Evolutionary conservation across 2,329 filamentous ascomycete species (phyloP).

Genomic region (Chrysosporium queenslandicum): DNA sequence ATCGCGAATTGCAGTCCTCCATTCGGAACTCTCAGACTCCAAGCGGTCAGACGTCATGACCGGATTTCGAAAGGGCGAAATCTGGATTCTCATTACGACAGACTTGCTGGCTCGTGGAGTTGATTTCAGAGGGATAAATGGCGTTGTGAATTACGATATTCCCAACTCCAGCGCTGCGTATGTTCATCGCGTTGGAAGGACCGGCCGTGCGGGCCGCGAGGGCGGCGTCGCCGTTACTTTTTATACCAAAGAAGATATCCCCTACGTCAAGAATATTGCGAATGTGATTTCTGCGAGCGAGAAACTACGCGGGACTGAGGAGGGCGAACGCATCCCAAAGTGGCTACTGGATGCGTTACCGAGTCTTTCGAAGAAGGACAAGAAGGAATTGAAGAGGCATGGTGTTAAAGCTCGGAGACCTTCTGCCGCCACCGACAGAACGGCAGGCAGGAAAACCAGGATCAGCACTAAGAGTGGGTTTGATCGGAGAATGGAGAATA

Average conservation of each 20-base stretch:
- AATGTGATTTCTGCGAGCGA: conserved; percentile 84
- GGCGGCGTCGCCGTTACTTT: conserved; percentile 87
- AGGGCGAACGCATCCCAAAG: conserved; percentile 56
- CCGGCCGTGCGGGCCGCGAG: conserved; percentile 74
- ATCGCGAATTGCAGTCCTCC: conserved; percentile 75
- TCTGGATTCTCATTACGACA: conserved; percentile 95
- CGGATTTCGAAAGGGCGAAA: conserved; percentile 78
- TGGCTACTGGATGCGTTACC: conserved; percentile 87
- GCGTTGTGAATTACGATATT: conserved; percentile 95
- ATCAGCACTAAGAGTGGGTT: conserved; percentile 58
- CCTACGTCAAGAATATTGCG: conserved; percentile 78
- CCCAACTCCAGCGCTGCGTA: conserved; percentile 84
- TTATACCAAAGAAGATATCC: conserved; percentile 91
- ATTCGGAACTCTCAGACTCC: conserved; percentile 70
- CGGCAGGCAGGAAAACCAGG: conserved; percentile 45
- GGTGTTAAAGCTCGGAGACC: conserved; percentile 64
- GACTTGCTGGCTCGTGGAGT: conserved; percentile 86
- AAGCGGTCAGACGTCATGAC: conserved; percentile 74
- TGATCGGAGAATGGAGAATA: conserved; percentile 39
- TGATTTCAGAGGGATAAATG: conserved; percentile 90
- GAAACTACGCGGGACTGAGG: conserved; percentile 48
- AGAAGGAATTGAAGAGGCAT: conserved; percentile 67
- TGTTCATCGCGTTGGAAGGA: conserved; percentile 85
- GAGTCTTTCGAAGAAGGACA: conserved; percentile 69
- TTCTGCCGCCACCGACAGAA: conserved; percentile 30